These are phyloP conservation scores for Chaetoscypha palmicola DNA, from an alignment of 2,329 filamentous ascomycete genomes.

Conservation along the genomic window DNA sequence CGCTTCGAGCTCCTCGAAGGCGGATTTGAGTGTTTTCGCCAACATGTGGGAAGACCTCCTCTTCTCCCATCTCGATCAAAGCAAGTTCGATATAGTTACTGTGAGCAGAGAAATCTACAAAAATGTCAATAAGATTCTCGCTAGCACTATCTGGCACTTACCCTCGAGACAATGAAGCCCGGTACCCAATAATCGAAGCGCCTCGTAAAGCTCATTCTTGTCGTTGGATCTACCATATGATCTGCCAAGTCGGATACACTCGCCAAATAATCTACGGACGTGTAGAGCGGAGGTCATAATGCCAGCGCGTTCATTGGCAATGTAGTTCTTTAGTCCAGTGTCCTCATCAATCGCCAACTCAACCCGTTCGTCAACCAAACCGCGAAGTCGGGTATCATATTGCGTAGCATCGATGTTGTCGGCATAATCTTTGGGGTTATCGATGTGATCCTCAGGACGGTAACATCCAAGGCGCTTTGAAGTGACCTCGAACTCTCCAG, in stretches of 20 bases:
- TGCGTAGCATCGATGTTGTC: conserved; percentile 79
- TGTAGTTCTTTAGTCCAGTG: conserved; percentile 87
- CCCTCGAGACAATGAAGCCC: conserved; percentile 79
- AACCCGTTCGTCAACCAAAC: conserved; percentile 67
- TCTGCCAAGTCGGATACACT: conserved; percentile 73
- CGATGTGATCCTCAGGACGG: conserved; percentile 76
- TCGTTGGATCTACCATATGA: conserved; percentile 59
- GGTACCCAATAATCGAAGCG: conserved; percentile 78
- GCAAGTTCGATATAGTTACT: conserved; percentile 89
- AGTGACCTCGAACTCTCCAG: conserved; percentile 80
- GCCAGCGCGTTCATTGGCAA: conserved; percentile 70
- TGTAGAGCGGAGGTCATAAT: conserved; percentile 79
- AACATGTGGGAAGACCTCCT: conserved; percentile 78
- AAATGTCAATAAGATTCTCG: neutral
- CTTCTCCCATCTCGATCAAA: conserved; percentile 78
- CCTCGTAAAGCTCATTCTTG: conserved; percentile 78
- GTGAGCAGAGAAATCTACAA: conserved; percentile 76
- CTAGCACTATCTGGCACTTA: conserved; percentile 6
- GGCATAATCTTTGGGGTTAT: conserved; percentile 75
- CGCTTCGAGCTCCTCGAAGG: conserved; percentile 55
- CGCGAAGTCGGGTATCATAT: conserved; percentile 75
- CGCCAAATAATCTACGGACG: conserved; percentile 64
- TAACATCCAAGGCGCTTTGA: conserved; percentile 73
- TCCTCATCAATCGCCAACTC: conserved; percentile 73
- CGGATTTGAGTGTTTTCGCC: conserved; percentile 66